Percentiles rank a stretch among this genome's conserved stretches.
Conservation (phyloP, 257 asterid species). For the Nicotiana obtusifolia region DNA sequence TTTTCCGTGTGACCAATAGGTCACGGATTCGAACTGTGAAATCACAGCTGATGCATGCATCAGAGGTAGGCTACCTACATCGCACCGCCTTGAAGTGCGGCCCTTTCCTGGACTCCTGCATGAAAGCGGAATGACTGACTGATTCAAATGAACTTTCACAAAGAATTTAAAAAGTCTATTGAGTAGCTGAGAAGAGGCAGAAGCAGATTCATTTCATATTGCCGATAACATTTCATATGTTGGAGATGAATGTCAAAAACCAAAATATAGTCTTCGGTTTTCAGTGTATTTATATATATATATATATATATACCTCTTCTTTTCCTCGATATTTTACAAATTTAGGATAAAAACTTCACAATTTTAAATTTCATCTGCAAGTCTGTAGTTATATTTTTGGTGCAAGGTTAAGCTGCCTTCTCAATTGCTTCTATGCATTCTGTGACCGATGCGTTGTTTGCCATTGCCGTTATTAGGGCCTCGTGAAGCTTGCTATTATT, state of each 20-base stretch:
- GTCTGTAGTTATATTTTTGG: background rate
- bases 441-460: conserved; percentile 67
- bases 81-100: too few relatives aligned
- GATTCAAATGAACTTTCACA: too few relatives aligned
- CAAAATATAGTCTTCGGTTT: background rate
- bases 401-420: conserved; percentile 33
- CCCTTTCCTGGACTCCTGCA: too few relatives aligned
- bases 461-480: conserved; percentile 72
- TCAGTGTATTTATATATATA: background rate
- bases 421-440: conserved; percentile 95
- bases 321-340: background rate
- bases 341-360: background rate
- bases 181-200: too few relatives aligned
- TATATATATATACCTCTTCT: background rate
- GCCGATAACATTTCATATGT: background rate
- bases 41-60: too few relatives aligned
- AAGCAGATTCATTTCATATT: background rate
- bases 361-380: background rate
- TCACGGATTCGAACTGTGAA: too few relatives aligned
- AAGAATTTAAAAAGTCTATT: too few relatives aligned
- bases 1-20: too few relatives aligned
- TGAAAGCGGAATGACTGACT: too few relatives aligned
- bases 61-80: too few relatives aligned
- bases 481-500: conserved; percentile 63
- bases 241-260: background rate